A percentile compares a stretch with the other conserved stretches of the same genome.
Conservation (phyloP, 306 rosid genomes). For the Carpinus viminea region DNA sequence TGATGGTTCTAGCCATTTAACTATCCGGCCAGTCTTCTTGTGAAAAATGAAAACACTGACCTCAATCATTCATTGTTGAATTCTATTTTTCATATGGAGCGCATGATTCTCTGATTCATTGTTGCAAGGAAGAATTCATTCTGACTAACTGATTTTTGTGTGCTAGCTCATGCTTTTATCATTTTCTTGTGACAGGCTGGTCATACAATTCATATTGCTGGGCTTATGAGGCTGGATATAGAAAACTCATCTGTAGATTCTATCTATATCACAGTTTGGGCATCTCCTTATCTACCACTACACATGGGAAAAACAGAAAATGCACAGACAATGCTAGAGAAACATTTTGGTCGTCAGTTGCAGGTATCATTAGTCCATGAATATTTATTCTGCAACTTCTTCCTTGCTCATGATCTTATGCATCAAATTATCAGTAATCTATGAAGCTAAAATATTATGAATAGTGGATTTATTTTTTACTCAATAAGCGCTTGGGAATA, state of each 20-base stretch:
- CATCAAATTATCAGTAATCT: background rate
- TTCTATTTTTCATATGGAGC: background rate
- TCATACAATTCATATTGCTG: constrained; percentile 82
- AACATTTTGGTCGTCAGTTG: constrained; percentile 83
- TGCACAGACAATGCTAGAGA: constrained; percentile 56
- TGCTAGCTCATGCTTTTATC: constrained; percentile 21
- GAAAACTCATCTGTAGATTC: constrained; percentile 69
- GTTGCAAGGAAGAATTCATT: background rate
- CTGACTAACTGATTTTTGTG: constrained; percentile 2
- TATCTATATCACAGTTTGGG: constrained; percentile 84
- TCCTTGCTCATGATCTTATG: background rate
- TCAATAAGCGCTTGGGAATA: background rate
- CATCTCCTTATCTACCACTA: constrained; percentile 82
- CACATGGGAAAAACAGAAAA: constrained; percentile 93
- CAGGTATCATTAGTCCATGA: constrained; percentile 55
- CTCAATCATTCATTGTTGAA: background rate
- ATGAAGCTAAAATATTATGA: background rate
- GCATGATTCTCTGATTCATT: background rate
- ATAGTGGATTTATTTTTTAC: background rate
- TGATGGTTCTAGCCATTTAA: background rate
- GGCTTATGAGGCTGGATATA: constrained; percentile 87
- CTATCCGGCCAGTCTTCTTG: background rate
- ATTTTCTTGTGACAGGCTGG: constrained; percentile 61
- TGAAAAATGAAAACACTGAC: background rate
- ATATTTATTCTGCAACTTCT: background rate